These are phyloP conservation scores for Hippophae rhamnoides DNA, from an alignment of 306 rosid genomes.

Conservation along the genomic window DNA sequence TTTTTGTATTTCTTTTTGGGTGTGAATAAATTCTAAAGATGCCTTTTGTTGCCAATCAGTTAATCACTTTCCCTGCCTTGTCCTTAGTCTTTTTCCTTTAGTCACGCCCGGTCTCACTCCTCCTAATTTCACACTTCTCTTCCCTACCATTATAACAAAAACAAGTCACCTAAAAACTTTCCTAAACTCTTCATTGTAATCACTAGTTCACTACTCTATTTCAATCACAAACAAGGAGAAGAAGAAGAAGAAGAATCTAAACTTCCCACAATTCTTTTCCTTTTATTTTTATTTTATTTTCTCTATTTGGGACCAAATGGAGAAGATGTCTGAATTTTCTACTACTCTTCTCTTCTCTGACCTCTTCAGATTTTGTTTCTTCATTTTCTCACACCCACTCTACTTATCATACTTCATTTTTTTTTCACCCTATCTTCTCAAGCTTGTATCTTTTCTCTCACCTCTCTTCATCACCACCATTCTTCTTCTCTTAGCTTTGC, in stretches of 20 bases:
- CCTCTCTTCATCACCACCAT: conserved; percentile 74
- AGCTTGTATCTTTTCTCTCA: conserved; percentile 65
- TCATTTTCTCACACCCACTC: conserved; percentile 69
- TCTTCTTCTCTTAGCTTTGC: conserved; percentile 57
- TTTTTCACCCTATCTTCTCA: conserved; percentile 73
- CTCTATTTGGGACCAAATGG: conserved; percentile 17
- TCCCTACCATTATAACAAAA: conserved; percentile 23
- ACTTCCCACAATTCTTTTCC: conserved; percentile 1
- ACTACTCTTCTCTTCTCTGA: conserved; percentile 32
- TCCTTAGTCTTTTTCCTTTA: conserved; percentile 54
- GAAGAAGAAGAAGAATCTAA: conserved; percentile 15
- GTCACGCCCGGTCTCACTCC: conserved; percentile 72
- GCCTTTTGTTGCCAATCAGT: conserved; percentile 20
- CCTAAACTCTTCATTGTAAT: conserved; percentile 17
- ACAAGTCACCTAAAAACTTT: conserved; percentile 9
- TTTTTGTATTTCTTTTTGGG: not conserved
- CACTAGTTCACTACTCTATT: conserved; percentile 10
- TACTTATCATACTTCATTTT: conserved; percentile 78
- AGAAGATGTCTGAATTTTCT: conserved; percentile 49
- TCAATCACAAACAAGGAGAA: conserved; percentile 1
- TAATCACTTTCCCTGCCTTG: conserved; percentile 13
- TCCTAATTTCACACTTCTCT: conserved; percentile 17
- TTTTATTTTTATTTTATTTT: conserved; percentile 3
- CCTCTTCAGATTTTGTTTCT: conserved; percentile 38
- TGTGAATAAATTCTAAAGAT: conserved; percentile 16